A percentile compares a stretch with the other conserved stretches of the same genome.
Conservation (phyloP, 1,139 yeast genomes). For the Pichia sp. region DNA sequence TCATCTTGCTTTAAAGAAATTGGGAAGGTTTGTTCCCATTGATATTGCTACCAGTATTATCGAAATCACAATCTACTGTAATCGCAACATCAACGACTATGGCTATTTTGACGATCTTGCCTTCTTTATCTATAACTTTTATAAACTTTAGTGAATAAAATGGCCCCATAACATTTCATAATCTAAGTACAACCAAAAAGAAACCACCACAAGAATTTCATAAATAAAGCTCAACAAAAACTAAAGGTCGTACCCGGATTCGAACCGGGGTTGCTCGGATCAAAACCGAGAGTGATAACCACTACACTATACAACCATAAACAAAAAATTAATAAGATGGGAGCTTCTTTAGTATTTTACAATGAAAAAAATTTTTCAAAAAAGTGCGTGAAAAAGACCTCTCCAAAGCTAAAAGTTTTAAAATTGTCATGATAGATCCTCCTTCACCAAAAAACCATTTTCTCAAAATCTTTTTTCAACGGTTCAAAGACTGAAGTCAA, state of each 20-base stretch:
- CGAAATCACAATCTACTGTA: conserved; percentile 15
- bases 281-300: conserved; percentile 64
- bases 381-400: too few relatives aligned
- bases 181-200: not conserved
- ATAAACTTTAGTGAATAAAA: too few relatives aligned
- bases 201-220: conserved; percentile 23
- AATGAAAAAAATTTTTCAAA: not conserved
- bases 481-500: too few relatives aligned
- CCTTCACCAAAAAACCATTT: too few relatives aligned
- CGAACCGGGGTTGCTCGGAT: conserved; percentile 93
- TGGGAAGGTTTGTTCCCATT: conserved; percentile 29
- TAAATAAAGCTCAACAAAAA: not conserved
- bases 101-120: conserved; percentile 25
- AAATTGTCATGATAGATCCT: too few relatives aligned
- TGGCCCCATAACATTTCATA: not conserved
- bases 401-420: too few relatives aligned
- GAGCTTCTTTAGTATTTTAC: too few relatives aligned
- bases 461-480: too few relatives aligned
- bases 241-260: conserved; percentile 82
- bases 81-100: conserved; percentile 17
- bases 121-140: conserved; percentile 4
- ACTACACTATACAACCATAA: conserved; percentile 51
- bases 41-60: conserved; percentile 19
- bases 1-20: conserved; percentile 21
- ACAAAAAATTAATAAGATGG: not conserved